These are phyloP conservation scores for Cenchrus fungigraminus DNA, from an alignment of 176 grass and related monocot genomes.

Conservation along the genomic window DNA sequence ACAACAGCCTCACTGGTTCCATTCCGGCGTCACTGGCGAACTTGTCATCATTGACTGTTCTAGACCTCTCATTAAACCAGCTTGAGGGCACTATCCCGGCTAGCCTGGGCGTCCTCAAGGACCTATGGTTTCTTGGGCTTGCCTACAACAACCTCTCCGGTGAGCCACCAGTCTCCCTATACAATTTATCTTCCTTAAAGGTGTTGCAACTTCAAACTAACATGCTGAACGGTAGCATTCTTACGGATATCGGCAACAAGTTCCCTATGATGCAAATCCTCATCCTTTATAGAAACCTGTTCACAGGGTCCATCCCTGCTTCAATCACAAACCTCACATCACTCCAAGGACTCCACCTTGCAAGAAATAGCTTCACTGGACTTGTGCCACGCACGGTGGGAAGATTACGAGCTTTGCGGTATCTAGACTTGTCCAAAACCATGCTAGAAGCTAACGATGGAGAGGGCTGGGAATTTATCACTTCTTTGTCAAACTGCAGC, in stretches of 20 bases:
- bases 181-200: neutral
- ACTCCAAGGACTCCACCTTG: neutral
- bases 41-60: neutral
- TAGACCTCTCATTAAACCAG: neutral
- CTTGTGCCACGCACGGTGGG: neutral
- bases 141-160: neutral
- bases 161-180: neutral
- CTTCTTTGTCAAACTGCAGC: too few species aligned
- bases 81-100: constrained; percentile 2
- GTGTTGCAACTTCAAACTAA: neutral
- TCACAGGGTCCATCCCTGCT: neutral
- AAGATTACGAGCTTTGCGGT: neutral
- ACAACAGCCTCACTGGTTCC: constrained; percentile 6
- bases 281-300: rapidly evolving
- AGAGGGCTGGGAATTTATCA: neutral
- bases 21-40: constrained; percentile 25
- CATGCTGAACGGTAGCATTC: neutral
- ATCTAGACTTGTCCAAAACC: neutral
- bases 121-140: neutral
- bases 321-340: neutral
- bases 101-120: neutral
- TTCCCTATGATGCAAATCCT: neutral
- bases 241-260: neutral
- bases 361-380: neutral
- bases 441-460: neutral